Conservation (phyloP, 495 filamentous ascomycete genomes). For the Penicillium turbatum region DNA sequence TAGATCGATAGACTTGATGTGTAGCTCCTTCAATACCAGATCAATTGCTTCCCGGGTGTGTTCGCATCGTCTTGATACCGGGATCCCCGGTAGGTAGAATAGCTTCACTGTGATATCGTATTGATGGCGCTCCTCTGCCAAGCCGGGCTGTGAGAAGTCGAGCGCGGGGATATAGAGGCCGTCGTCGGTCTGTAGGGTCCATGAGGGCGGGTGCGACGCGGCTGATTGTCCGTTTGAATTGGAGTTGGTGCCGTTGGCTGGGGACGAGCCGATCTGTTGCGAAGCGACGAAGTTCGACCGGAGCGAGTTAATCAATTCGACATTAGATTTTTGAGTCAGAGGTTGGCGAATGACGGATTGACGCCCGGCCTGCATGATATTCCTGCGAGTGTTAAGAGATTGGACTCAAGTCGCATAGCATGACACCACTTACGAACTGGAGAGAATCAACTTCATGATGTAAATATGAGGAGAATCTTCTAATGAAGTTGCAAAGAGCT, state of each 20-base stretch:
- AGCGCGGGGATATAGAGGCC: constrained; percentile 72
- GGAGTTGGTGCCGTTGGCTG: constrained; percentile 11
- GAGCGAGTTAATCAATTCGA: constrained; percentile 82
- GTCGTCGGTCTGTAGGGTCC: constrained; percentile 60
- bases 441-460: constrained; percentile 76
- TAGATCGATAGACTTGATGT: constrained; percentile 72
- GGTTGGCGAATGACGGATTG: constrained; percentile 77
- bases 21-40: constrained; percentile 73
- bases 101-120: constrained; percentile 94
- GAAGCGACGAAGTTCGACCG: constrained; percentile 72
- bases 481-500: too few species aligned
- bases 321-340: constrained; percentile 71
- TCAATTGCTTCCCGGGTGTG: constrained; percentile 74
- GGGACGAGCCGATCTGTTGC: constrained; percentile 51
- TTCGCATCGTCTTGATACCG: constrained; percentile 52
- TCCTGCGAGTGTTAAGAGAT: constrained; percentile 48
- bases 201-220: constrained; percentile 32
- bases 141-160: constrained; percentile 62
- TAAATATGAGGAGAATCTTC: too few species aligned
- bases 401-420: constrained; percentile 1
- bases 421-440: constrained; percentile 64
- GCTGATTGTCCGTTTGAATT: constrained; percentile 2
- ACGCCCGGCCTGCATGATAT: constrained; percentile 71
- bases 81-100: constrained; percentile 77
- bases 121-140: constrained; percentile 71